phyloP scores from a whole-genome alignment of 2,329 filamentous ascomycete genomes.

The Fusarium secorum region DNA sequence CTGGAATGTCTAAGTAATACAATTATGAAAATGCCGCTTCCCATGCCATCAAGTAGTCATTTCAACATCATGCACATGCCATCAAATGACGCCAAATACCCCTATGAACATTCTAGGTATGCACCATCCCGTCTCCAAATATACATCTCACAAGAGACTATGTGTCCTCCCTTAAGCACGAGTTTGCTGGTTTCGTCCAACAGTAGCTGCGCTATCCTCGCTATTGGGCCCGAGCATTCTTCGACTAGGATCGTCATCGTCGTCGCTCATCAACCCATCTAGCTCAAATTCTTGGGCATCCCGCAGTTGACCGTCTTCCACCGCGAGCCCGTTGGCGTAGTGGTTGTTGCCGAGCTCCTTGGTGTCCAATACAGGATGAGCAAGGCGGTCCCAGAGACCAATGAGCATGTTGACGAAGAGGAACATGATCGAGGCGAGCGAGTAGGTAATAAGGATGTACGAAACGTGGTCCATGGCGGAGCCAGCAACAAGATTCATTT shows the following conservation, averaged over 20 bases:
- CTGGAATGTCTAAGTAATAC: conserved; percentile 4
- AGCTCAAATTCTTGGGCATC: conserved; percentile 95
- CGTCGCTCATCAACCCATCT: conserved; percentile 87
- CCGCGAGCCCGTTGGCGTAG: conserved; percentile 45
- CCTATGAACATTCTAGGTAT: neutral
- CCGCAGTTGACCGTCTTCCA: conserved; percentile 66
- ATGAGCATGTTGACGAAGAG: conserved; percentile 90
- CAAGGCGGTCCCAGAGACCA: conserved; percentile 76
- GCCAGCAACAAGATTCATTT: conserved; percentile 80
- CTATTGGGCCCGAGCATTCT: conserved; percentile 43
- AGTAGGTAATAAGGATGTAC: conserved; percentile 92
- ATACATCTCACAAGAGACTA: neutral
- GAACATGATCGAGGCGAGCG: conserved; percentile 88
- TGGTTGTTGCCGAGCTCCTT: conserved; percentile 52
- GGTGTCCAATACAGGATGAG: conserved; percentile 47
- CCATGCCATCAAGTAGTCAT: neutral
- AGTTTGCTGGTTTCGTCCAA: conserved; percentile 46
- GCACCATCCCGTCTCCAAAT: neutral
- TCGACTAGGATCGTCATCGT: conserved; percentile 70
- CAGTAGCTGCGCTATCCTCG: conserved; percentile 42
- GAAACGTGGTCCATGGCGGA: conserved; percentile 86
- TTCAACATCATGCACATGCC: neutral
- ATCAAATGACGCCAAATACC: neutral
- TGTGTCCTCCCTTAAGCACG: neutral
- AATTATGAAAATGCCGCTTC: neutral